phyloP scores from a whole-genome alignment of 2,329 filamentous ascomycete species.

The Monilinia fructigena region DNA sequence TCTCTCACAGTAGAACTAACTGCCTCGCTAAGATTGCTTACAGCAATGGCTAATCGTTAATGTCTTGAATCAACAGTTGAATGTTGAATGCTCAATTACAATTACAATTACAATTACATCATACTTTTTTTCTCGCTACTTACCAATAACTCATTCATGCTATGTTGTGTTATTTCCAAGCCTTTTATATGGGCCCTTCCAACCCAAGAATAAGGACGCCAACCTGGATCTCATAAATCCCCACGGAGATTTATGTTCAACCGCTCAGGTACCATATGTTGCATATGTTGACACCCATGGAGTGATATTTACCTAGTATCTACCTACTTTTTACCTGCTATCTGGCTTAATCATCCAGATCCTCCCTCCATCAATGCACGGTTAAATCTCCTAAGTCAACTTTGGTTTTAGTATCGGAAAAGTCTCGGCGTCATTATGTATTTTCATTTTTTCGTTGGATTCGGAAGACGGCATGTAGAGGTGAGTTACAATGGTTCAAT shows the following conservation, averaged over 20 bases:
- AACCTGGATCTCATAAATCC: neutral
- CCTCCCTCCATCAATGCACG: neutral
- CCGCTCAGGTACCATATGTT: neutral
- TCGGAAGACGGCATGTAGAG: neutral
- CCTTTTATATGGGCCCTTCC: neutral
- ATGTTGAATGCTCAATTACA: too few species aligned
- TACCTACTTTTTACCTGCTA: too few species aligned
- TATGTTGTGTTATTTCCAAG: neutral
- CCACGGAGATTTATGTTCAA: too few species aligned
- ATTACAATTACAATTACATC: neutral
- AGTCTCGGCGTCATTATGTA: constrained; percentile 1
- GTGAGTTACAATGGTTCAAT: too few species aligned
- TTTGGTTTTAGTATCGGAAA: neutral
- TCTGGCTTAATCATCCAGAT: neutral
- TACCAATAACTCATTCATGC: too few species aligned
- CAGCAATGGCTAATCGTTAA: too few species aligned
- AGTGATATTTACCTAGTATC: too few species aligned
- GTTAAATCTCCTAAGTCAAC: neutral
- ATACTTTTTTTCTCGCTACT: neutral
- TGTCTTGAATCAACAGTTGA: too few species aligned
- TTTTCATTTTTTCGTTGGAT: neutral
- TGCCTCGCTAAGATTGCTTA: too few species aligned
- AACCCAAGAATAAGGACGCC: neutral
- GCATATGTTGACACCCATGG: too few species aligned
- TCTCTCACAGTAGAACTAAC: too few species aligned